Evolutionary conservation across 306 rosid genomes (phyloP).

Genomic region (Cucurbita maxima): DNA sequence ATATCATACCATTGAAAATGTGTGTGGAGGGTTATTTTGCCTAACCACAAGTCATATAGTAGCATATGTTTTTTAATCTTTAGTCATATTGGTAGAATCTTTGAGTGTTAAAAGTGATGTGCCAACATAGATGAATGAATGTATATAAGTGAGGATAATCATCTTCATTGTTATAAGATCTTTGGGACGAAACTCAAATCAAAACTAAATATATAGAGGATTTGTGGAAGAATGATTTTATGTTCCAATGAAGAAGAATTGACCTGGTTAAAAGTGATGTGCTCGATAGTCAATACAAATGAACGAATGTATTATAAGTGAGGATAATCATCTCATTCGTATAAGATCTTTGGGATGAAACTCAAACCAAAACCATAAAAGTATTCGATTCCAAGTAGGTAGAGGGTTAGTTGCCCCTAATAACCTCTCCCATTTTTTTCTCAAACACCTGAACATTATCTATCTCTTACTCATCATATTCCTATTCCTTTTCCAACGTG

Average conservation of each 20-base stretch:
- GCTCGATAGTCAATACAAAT: not conserved
- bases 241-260: no score
- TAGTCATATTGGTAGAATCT: no score
- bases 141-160: not conserved
- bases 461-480: not conserved
- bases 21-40: no score
- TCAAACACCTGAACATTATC: not conserved
- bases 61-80: no score
- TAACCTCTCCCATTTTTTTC: not conserved
- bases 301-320: not conserved
- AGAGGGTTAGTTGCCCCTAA: not conserved
- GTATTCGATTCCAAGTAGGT: not conserved
- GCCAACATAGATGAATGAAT: not conserved
- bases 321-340: not conserved
- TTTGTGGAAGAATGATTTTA: no score
- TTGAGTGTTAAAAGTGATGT: not conserved
- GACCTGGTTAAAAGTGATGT: not conserved
- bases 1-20: no score
- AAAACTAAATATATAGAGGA: not conserved
- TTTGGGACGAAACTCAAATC: not conserved
- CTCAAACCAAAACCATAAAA: not conserved
- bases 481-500: not conserved
- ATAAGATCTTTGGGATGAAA: not conserved
- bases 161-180: not conserved
- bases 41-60: no score